Base-by-base conservation (phyloP, 2,329 filamentous ascomycete species). In the Boeremia lycopersici region DNA sequence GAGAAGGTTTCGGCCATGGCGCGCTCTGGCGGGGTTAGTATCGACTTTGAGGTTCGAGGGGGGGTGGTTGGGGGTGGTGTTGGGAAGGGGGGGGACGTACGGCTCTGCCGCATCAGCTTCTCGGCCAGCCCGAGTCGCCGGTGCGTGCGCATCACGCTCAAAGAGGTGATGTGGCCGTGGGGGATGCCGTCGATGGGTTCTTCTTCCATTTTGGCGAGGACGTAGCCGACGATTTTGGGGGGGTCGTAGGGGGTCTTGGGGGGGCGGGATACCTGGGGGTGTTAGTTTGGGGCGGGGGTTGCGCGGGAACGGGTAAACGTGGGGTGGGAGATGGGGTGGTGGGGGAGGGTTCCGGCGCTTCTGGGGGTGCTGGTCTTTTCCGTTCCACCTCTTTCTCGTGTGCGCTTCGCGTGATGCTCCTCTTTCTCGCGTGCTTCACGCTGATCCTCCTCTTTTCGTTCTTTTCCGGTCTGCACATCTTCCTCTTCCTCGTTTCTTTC, bases 121-220 rank as follows among this genome's bases (percentile, higher is more conserved):
- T 99, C 95, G 7, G 95, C 95, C 63, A 99, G 90, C 0, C 95
- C 95, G 56, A 99, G 77, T 49, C 93, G 80, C 55, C 95, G 82
- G 78, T 99, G 95, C 63, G 95, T 99, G 63, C 95, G 84, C 95
- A 98, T 99, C 38, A 99, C 95, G 70, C 88, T 93, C 71, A 99
- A 77, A 65, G 89, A 93, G 40, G 95, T 99, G 72, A 99, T 98
- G 79, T 99, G 95, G 13, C 95, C 95, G 78, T 98, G 95, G 67
- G 89, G 90, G 35, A 97, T 81, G 54, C 93, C 93, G 75, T 98
- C 93, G 56, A 88, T 74, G 7, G 95, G 93, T 76, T 98, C 95
- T 81, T 99, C 95, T 78, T 99, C 95, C 93, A 99, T 99, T 84
- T 99, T 99, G 46, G 95, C 95, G 25, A 99, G 87, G n/a, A 99